Conservation (phyloP, 1,139 yeast species). For the Wickerhamomyces sp. region DNA sequence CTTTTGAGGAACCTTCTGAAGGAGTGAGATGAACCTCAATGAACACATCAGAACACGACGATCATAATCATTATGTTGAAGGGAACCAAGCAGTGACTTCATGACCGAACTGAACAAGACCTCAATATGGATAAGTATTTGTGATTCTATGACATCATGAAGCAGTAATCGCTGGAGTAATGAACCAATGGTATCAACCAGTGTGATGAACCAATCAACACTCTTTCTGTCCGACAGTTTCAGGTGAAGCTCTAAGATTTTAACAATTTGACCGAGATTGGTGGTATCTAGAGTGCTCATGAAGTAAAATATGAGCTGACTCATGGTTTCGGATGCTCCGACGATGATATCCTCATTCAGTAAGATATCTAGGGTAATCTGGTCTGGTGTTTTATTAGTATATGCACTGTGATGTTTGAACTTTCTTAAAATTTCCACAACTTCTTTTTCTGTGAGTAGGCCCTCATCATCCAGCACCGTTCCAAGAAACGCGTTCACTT, state of each 20-base stretch:
- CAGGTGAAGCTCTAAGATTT: slow-evolving; percentile 1
- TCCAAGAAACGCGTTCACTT: slow-evolving; percentile 11
- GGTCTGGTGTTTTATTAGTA: slow-evolving; percentile 5
- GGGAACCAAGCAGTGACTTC: background rate
- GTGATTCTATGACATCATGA: background rate
- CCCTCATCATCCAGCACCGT: background rate
- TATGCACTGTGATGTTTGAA: slow-evolving; percentile 3
- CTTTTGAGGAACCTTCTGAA: slow-evolving; percentile 22
- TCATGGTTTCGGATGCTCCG: background rate
- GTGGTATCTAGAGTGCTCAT: slow-evolving; percentile 2
- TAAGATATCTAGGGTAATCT: slow-evolving; percentile 5
- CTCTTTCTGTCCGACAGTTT: background rate
- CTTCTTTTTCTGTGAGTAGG: background rate
- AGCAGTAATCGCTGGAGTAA: background rate
- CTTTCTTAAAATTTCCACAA: slow-evolving; percentile 7
- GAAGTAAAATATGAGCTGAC: slow-evolving; percentile 7
- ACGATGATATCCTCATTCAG: slow-evolving; percentile 2
- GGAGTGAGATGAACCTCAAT: slow-evolving; percentile 21
- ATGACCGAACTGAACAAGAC: background rate
- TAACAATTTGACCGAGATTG: background rate
- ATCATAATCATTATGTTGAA: slow-evolving; percentile 11
- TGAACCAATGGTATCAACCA: slow-evolving; percentile 2
- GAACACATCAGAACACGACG: slow-evolving; percentile 16
- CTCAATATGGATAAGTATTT: background rate
- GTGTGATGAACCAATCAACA: slow-evolving; percentile 2